A percentile compares a stretch with the other conserved stretches of the same genome.
These are phyloP conservation scores for Colletotrichum godetiae DNA, from an alignment of 2,329 filamentous ascomycete genomes.

Conservation along the genomic window DNA sequence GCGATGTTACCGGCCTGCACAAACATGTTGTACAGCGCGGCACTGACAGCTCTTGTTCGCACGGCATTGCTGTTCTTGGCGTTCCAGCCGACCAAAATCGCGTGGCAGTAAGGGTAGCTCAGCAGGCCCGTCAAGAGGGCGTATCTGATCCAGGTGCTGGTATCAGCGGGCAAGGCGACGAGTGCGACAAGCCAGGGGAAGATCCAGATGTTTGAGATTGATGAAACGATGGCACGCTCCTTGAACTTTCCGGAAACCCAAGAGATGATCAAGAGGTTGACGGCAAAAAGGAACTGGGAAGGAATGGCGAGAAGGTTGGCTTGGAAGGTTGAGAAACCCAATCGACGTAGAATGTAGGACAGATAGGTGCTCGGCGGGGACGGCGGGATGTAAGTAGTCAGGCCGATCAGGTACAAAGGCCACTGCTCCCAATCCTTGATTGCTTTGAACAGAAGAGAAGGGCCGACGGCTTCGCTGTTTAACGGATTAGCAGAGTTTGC, in stretches of 20 bases:
- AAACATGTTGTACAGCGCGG: conserved; percentile 61
- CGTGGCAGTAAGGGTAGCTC: conserved; percentile 61
- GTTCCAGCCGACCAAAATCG: conserved; percentile 60
- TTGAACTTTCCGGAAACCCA: conserved; percentile 56
- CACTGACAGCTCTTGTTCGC: conserved; percentile 58
- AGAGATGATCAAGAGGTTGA: conserved; percentile 59
- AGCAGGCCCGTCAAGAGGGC: conserved; percentile 51
- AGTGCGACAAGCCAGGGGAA: conserved; percentile 60
- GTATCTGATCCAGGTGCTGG: conserved; percentile 55
- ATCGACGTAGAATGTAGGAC: conserved; percentile 54
- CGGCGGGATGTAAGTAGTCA: conserved; percentile 58
- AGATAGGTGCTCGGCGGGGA: conserved; percentile 57
- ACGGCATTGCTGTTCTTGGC: conserved; percentile 60
- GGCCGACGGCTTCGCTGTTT: conserved; percentile 54
- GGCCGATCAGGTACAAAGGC: conserved; percentile 65
- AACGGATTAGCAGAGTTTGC: neutral
- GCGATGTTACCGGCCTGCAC: conserved; percentile 57
- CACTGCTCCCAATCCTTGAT: conserved; percentile 71
- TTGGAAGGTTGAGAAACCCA: conserved; percentile 58
- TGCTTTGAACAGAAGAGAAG: conserved; percentile 59
- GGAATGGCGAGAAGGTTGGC: conserved; percentile 59
- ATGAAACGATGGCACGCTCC: conserved; percentile 57
- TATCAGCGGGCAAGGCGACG: conserved; percentile 49
- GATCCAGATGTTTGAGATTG: conserved; percentile 61
- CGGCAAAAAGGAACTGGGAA: conserved; percentile 55